These are phyloP conservation scores for Eucalyptus rudis DNA, from an alignment of 345 rosid genomes.

Conservation along the genomic window DNA sequence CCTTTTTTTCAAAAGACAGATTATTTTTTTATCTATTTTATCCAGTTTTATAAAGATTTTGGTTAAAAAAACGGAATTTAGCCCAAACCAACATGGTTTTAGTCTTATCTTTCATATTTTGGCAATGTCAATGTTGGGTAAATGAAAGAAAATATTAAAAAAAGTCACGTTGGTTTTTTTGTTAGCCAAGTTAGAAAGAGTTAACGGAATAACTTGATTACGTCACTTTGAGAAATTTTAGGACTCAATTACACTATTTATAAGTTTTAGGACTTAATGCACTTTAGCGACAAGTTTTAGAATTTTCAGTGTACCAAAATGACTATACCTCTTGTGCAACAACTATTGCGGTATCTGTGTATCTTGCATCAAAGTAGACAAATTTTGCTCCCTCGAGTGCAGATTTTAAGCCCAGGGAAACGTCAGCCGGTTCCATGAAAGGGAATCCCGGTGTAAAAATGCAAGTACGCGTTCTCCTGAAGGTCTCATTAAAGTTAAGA, in stretches of 20 bases:
- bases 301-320: not conserved
- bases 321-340: conserved; percentile 61
- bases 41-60: too few relatives aligned
- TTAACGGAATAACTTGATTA: rapidly evolving
- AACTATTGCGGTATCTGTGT: conserved; percentile 46
- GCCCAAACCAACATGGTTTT: too few relatives aligned
- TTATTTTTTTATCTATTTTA: too few relatives aligned
- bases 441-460: conserved; percentile 83
- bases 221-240: too few relatives aligned
- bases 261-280: too few relatives aligned
- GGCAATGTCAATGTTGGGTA: too few relatives aligned
- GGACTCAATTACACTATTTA: rapidly evolving
- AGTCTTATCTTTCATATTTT: too few relatives aligned
- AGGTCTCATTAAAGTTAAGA: not conserved
- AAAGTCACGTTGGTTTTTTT: rapidly evolving
- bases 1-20: too few relatives aligned
- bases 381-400: conserved; percentile 50
- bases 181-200: too few relatives aligned
- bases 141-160: too few relatives aligned
- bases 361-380: conserved; percentile 62
- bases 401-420: conserved; percentile 31
- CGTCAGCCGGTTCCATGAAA: conserved; percentile 46
- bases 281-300: too few relatives aligned
- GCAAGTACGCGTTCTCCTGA: conserved; percentile 89
- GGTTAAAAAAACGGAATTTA: too few relatives aligned